Percentiles rank a stretch among this genome's conserved stretches.
phyloP scores from a whole-genome alignment of 1,284 basidiomycete species.

The Psilocybe mexicana region DNA sequence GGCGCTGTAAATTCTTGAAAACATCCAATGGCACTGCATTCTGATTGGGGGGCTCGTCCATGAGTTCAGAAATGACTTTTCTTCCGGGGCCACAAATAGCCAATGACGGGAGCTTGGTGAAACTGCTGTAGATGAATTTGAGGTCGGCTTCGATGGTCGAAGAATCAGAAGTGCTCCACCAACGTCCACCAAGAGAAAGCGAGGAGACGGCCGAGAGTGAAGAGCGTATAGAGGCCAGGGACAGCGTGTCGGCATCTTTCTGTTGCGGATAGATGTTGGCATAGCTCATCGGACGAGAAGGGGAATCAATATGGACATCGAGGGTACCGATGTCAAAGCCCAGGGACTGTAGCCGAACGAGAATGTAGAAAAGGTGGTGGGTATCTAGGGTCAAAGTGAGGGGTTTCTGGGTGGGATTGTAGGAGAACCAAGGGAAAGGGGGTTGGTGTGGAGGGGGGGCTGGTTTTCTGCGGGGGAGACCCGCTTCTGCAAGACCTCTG shows the following conservation, averaged over 20 bases:
- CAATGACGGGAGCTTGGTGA: slow-evolving; percentile 85
- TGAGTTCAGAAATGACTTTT: slow-evolving; percentile 69
- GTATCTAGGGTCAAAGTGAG: slow-evolving; percentile 72
- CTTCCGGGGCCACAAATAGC: slow-evolving; percentile 59
- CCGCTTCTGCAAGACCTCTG: slow-evolving; percentile 65
- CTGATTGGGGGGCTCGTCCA: slow-evolving; percentile 69
- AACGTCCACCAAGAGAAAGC: slow-evolving; percentile 68
- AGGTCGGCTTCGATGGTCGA: slow-evolving; percentile 70
- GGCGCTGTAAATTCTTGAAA: slow-evolving; percentile 79
- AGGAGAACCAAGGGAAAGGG: slow-evolving; percentile 61
- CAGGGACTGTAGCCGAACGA: slow-evolving; percentile 83
- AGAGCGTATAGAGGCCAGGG: slow-evolving; percentile 77
- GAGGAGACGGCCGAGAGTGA: slow-evolving; percentile 77
- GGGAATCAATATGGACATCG: slow-evolving; percentile 72
- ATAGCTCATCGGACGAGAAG: slow-evolving; percentile 75
- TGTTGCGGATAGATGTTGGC: slow-evolving; percentile 55
- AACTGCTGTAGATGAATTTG: slow-evolving; percentile 84
- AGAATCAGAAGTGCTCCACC: slow-evolving; percentile 66
- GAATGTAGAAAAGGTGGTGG: slow-evolving; percentile 85
- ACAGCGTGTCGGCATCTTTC: slow-evolving; percentile 75
- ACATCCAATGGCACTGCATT: slow-evolving; percentile 80
- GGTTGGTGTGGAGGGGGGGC: slow-evolving; percentile 40
- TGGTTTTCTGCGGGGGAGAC: slow-evolving; percentile 50
- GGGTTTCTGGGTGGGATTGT: slow-evolving; percentile 45
- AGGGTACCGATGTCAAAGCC: slow-evolving; percentile 78